Base-by-base conservation (phyloP, 768 basidiomycete genomes). In the Xerocomellus intermedius region DNA sequence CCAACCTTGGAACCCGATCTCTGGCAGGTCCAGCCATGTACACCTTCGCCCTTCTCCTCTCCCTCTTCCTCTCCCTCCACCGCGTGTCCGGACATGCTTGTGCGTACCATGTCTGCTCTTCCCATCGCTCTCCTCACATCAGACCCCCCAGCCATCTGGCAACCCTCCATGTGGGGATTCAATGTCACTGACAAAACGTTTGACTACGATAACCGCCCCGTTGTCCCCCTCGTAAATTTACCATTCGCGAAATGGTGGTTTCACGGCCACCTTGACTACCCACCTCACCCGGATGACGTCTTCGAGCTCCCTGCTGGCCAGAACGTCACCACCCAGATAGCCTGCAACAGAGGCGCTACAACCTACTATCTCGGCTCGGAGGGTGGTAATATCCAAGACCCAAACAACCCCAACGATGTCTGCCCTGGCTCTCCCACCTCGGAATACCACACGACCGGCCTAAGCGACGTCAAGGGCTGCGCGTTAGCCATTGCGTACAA, bases 401-500 rank as follows among this genome's bases (percentile, higher is more conserved):
- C 75, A 1, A 64, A 75, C 46, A 69, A 83, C 38, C 77, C 77
- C 24, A 74, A 85, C 65, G 65, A 81, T 54, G 73, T 76, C 5
- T 87, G 85, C 55, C 82, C 84, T 0, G 72, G 73, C 17, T 75
- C 79, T 1, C 66, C 74, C 2, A 61, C 67, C 9, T 44, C 70
- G 2, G 75, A 76, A 17, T 86, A 74, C 67, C 86, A 89, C 60
- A 86, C 86, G 1, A 77, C 70, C 0, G 82, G 81, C 0, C 43
- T 78, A 0, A 67, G 76, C 50, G 85, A 86, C 59, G 67, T 84
- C 35, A 78, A 76, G 47, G 85, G 86, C 12, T 89, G 87, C 64
- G 82, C 80, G 1, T 73, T 93, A 32, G 87, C 82, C 0, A 91
- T 93, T 58, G 80, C 86, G n/a, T 91, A 93, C 74, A 84, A 87